These are phyloP conservation scores for Botrytis aclada DNA, from an alignment of 2,329 filamentous ascomycete species.

Conservation along the genomic window DNA sequence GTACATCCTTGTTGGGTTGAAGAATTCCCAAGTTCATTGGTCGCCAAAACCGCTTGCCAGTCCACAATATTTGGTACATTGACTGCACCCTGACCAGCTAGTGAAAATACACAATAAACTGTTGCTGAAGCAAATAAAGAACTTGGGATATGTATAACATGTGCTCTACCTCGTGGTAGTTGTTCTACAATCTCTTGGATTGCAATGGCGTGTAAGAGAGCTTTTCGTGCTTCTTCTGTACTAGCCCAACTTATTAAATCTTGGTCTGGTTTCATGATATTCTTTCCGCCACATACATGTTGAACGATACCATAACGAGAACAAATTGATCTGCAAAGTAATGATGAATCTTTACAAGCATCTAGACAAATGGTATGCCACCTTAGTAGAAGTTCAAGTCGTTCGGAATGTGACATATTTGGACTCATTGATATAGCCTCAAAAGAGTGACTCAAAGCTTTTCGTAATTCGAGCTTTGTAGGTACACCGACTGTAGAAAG, in stretches of 20 bases:
- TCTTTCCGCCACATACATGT: slow-evolving; percentile 40
- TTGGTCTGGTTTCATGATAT: slow-evolving; percentile 34
- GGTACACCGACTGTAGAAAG: slow-evolving; percentile 42
- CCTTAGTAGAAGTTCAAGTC: slow-evolving; percentile 42
- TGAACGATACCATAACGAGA: slow-evolving; percentile 41
- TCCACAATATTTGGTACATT: slow-evolving; percentile 41
- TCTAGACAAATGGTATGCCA: slow-evolving; percentile 47
- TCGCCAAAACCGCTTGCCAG: slow-evolving; percentile 43
- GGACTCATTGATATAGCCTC: slow-evolving; percentile 41
- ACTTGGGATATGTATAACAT: slow-evolving; percentile 46
- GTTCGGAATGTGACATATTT: slow-evolving; percentile 37
- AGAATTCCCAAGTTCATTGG: slow-evolving; percentile 35
- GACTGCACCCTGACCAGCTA: slow-evolving; percentile 41
- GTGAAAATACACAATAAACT: slow-evolving; percentile 42
- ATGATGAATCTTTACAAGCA: slow-evolving; percentile 42
- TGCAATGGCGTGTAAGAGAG: slow-evolving; percentile 44
- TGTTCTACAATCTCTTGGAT: slow-evolving; percentile 48
- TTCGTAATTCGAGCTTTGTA: slow-evolving; percentile 40
- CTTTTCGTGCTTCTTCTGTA: slow-evolving; percentile 41
- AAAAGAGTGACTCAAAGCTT: slow-evolving; percentile 42
- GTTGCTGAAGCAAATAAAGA: slow-evolving; percentile 45
- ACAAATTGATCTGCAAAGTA: slow-evolving; percentile 42
- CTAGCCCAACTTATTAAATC: slow-evolving; percentile 42
- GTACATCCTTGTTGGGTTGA: slow-evolving; percentile 62
- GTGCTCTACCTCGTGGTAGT: slow-evolving; percentile 44